These are phyloP conservation scores for Alternaria incomplexa DNA, from an alignment of 2,329 filamentous ascomycete genomes.

Conservation along the genomic window DNA sequence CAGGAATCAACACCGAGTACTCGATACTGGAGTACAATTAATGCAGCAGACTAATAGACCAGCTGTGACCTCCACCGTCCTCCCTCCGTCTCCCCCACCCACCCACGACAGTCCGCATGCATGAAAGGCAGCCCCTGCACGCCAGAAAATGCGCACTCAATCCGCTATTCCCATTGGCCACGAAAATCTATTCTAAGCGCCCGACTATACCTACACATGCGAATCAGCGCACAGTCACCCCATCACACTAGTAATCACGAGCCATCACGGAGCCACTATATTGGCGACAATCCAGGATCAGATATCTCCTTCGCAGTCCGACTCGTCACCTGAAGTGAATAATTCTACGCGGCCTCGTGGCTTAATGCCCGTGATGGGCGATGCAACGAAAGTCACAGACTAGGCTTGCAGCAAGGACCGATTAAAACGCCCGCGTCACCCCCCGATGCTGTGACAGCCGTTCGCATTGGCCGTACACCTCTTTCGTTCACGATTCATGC, in stretches of 20 bases:
- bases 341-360: constrained; percentile 15
- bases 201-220: constrained; percentile 1
- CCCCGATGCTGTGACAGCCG: constrained; percentile 9
- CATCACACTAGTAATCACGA: constrained; percentile 13
- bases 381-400: constrained; percentile 18
- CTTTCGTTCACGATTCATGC: constrained; percentile 8
- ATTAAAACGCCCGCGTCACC: constrained; percentile 17
- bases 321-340: neutral
- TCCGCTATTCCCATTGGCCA: constrained; percentile 13
- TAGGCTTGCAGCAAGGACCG: constrained; percentile 10
- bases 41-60: no score
- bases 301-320: neutral
- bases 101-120: constrained; percentile 24
- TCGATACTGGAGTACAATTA: no score
- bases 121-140: constrained; percentile 22
- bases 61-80: no score
- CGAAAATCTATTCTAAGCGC: constrained; percentile 19
- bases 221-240: constrained; percentile 15
- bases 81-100: no score
- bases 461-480: constrained; percentile 15
- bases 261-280: constrained; percentile 1
- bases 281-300: neutral
- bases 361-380: neutral
- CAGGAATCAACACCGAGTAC: no score
- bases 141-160: constrained; percentile 5